These are phyloP conservation scores for Gymnopilus junonius DNA, from an alignment of 768 basidiomycete genomes.

Conservation along the genomic window DNA sequence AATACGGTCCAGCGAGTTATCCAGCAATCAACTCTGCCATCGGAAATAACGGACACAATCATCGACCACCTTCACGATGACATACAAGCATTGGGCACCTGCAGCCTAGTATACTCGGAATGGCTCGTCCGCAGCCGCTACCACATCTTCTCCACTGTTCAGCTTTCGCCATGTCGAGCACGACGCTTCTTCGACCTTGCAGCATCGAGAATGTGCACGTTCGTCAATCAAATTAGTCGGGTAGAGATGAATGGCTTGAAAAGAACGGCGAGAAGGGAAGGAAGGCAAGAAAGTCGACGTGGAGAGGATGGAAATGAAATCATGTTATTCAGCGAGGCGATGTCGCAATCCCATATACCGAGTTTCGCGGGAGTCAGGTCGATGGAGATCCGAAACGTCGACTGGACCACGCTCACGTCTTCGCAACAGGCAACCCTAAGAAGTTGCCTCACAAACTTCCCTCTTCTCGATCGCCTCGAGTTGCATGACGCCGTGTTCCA, in stretches of 20 bases:
- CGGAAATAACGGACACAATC: conserved; percentile 38
- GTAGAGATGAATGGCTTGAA: conserved; percentile 31
- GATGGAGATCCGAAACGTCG: conserved; percentile 28
- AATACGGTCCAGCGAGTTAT: background rate
- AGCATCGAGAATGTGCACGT: conserved; percentile 24
- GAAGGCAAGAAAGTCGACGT: background rate
- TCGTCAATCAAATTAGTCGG: conserved; percentile 28
- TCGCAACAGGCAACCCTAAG: conserved; percentile 22
- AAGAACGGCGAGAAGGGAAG: background rate
- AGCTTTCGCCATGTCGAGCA: conserved; percentile 33
- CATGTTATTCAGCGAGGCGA: conserved; percentile 18
- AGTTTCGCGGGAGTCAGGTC: conserved; percentile 24
- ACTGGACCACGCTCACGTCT: conserved; percentile 31
- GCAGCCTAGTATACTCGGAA: conserved; percentile 35
- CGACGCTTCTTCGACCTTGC: conserved; percentile 28
- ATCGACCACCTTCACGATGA: conserved; percentile 37
- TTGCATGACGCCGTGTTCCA: conserved; percentile 33
- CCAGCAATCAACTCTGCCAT: conserved; percentile 24
- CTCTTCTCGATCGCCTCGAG: conserved; percentile 25
- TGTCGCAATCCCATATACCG: conserved; percentile 21
- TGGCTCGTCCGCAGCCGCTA: conserved; percentile 36
- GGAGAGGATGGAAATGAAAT: background rate
- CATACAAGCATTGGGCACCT: conserved; percentile 24
- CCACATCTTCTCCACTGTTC: conserved; percentile 34
- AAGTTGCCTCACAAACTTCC: conserved; percentile 21